Evolutionary conservation across 306 rosid species (phyloP), one percentile per base, ranked within the genome.

Genomic region (Rubus idaeus): DNA sequence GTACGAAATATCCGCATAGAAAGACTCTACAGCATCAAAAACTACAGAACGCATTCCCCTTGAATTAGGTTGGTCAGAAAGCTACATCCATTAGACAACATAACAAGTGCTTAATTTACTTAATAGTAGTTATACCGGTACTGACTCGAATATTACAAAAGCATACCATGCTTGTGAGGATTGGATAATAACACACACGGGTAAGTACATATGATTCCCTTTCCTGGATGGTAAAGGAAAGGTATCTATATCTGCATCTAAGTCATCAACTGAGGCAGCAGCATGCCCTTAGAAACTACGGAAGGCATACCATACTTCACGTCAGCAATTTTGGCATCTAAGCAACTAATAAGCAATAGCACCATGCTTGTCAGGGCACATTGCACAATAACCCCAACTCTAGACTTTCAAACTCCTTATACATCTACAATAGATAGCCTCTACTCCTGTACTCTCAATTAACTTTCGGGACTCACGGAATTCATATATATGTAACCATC

Each of bases 11-110:
- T 71, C 69, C 82, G 77, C 91, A 55, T 88, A 81, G 79, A 83
- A 88, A 45, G 81, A 84, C 68, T 82, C 94, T 60, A 77, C 83
- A 52, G 87, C 85, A 81, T 77, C 90, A 60, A 75, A 78, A 75
- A 81, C 81, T 77, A 78, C 91, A 16, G 91, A 84, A 79, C 75
- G 82, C 75, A 91, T 76, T 84, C 79, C 76, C 72, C 76, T 84
- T 80, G 77, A 73, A 78, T 67, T 30, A 60, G 86, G 70, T 80
- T 86, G 89, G 41, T 88, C 90, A 71, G 86, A 90, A 39, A 87
- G 83, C 11, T 26, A 11, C 65, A 23, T 60, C 40, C 65, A 60
- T 1, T 23, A 23, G 39, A 9, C 37, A 21, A 23, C 39, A 58
- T 1, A 21, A 23, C 37, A 9, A n/a, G n/a, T 55, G 11, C 10